Percentiles rank a stretch among this genome's conserved stretches.
These are phyloP conservation scores for Amaranthus palmeri DNA, from an alignment of 148 eudicot species.

Conservation along the genomic window DNA sequence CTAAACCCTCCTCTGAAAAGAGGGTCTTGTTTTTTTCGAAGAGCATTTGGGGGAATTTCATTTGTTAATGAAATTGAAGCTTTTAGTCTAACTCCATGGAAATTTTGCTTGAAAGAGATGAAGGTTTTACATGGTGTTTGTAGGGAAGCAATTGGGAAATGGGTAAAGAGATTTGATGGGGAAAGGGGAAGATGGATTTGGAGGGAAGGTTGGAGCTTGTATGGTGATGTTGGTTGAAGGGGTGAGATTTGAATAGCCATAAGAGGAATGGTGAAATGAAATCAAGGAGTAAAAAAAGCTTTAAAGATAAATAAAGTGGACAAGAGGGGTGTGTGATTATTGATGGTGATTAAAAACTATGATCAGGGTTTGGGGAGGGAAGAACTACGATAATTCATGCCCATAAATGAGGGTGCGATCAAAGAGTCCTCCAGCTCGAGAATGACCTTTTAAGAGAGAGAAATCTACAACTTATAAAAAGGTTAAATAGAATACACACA, in stretches of 20 bases:
- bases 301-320: too few species aligned
- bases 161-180: conserved; percentile 1
- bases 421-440: too few species aligned
- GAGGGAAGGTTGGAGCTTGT: conserved; percentile 8
- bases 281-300: neutral
- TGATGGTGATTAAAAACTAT: too few species aligned
- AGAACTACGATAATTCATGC: too few species aligned
- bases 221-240: conserved; percentile 1
- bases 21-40: conserved; percentile 41
- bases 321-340: too few species aligned
- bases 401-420: too few species aligned
- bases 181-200: neutral
- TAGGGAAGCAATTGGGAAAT: conserved; percentile 4
- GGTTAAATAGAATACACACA: too few species aligned
- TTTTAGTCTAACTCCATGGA: conserved; percentile 5
- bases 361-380: too few species aligned
- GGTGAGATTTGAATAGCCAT: neutral
- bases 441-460: too few species aligned
- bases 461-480: too few species aligned
- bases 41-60: conserved; percentile 53
- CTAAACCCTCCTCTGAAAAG: conserved; percentile 65
- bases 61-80: conserved; percentile 2
- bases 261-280: neutral
- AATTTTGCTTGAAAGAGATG: neutral
- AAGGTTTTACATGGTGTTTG: neutral